These are phyloP conservation scores for Trypanosoma melophagium DNA, from an alignment of 208 protist genomes.

Conservation along the genomic window DNA sequence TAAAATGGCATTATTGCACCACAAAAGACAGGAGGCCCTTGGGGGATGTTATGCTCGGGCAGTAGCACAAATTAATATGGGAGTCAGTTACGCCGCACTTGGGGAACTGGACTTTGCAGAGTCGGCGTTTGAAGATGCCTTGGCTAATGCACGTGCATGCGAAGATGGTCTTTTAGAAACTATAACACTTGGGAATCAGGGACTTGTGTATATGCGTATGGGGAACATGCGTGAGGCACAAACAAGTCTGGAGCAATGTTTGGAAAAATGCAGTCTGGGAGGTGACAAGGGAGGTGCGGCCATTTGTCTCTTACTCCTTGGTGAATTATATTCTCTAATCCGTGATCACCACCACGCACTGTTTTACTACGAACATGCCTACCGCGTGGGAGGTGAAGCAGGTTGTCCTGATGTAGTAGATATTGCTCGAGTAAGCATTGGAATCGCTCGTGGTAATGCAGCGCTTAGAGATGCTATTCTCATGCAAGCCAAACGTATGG, in stretches of 20 bases:
- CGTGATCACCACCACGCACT: conserved; percentile 83
- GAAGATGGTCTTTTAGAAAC: conserved; percentile 70
- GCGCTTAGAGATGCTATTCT: conserved; percentile 66
- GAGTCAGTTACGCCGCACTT: conserved; percentile 78
- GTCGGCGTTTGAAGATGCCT: conserved; percentile 73
- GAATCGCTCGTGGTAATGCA: conserved; percentile 69
- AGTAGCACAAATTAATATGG: conserved; percentile 89
- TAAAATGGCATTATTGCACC: conserved; percentile 75
- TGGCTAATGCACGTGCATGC: conserved; percentile 60
- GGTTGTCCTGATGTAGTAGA: conserved; percentile 64
- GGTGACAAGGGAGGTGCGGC: conserved; percentile 82
- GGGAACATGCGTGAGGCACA: conserved; percentile 82
- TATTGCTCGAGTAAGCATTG: conserved; percentile 79
- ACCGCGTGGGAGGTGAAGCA: conserved; percentile 80
- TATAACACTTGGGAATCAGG: conserved; percentile 82
- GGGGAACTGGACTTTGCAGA: conserved; percentile 78
- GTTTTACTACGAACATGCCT: conserved; percentile 90
- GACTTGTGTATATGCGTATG: conserved; percentile 65
- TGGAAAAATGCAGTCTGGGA: conserved; percentile 80
- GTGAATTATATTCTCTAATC: conserved; percentile 83
- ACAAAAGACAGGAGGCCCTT: conserved; percentile 85
- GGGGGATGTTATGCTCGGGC: conserved; percentile 68
- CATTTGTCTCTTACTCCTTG: conserved; percentile 83
- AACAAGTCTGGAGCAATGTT: conserved; percentile 72
- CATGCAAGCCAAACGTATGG: conserved; percentile 58